Evolutionary conservation across 352 stramenopile genomes (phyloP), one percentile per base, ranked within the genome.

Genomic region (Globisporangium spiculum): DNA sequence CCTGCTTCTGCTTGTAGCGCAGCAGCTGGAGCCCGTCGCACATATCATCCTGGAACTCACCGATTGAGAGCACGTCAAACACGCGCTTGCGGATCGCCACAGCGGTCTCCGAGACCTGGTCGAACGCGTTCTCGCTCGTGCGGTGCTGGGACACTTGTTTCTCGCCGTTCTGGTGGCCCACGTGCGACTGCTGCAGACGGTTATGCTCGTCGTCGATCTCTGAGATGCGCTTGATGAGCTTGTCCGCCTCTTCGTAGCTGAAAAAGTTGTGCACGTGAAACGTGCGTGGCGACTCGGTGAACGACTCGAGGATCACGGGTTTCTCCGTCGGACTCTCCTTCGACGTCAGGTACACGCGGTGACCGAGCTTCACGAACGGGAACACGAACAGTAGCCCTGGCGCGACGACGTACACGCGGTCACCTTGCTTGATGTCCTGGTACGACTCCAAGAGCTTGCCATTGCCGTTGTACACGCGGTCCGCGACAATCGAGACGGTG

Each of bases 11-110:
- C 72, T 98, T 92, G 84, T 99, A 99, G 27, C 94, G 84, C 62
- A 99, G 78, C 62, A 99, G 83, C 75, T 99, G 96, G 22, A 99
- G 85, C 14, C 96, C 97, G 74, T 99, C 96, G 38, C 89, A 94
- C 79, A 97, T 94, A 27, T 88, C 89, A 26, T 97, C 88, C 30
- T 91, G 64, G 77, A 97, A 99, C 46, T 83, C 74, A 50, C 89
- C 85, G 63, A 98, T 86, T n/a, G 90, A 89, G 14, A 98, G 80
- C 59, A 97, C 71, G 52, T 97, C 80, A 60, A 98, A 98, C 48
- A 93, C 91, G 30, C 93, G 88, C 70, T 91, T 90, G 59, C 90
- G 86, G 60, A 98, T 87, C 34, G 57, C 52, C 20, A 95, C 67
- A 20, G 90, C 80, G 44, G 82, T 83, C n/a, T 85, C 69, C 14